A percentile compares a stretch with the other conserved stretches of the same genome.
Conservation (phyloP, 805 yeast genomes). For the Jamesozyma rosinii region DNA sequence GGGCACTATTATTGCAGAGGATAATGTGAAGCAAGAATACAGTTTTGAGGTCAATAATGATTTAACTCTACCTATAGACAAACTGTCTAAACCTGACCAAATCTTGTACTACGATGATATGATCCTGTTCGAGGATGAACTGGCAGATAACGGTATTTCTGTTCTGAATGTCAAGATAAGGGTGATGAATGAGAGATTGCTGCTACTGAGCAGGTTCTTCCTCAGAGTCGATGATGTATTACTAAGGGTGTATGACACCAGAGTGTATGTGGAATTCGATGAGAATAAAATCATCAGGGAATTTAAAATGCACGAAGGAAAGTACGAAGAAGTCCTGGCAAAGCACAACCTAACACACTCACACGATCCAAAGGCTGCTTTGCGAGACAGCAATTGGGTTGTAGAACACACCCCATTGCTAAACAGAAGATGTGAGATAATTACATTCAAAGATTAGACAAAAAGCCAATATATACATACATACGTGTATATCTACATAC, state of each 20-base stretch:
- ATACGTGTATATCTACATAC: too few species aligned
- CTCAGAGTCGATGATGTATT: conserved; percentile 85
- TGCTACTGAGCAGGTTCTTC: conserved; percentile 69
- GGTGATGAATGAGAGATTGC: conserved; percentile 75
- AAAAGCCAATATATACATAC: not conserved
- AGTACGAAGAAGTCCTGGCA: conserved; percentile 38
- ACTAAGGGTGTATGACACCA: conserved; percentile 72
- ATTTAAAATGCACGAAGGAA: conserved; percentile 58
- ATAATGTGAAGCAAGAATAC: conserved; percentile 6
- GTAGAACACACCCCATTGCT: conserved; percentile 46
- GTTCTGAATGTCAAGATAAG: conserved; percentile 69
- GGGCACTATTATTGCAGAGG: conserved; percentile 40
- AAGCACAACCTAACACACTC: conserved; percentile 47
- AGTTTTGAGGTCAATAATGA: conserved; percentile 25
- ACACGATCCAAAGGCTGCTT: conserved; percentile 57
- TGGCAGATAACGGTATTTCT: conserved; percentile 92
- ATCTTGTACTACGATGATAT: conserved; percentile 84
- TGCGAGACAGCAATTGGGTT: conserved; percentile 86
- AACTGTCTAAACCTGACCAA: conserved; percentile 67
- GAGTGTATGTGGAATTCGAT: conserved; percentile 62
- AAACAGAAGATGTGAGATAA: conserved; percentile 30
- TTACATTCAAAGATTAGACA: conserved; percentile 11
- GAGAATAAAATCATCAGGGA: conserved; percentile 62
- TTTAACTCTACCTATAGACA: conserved; percentile 54
- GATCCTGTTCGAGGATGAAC: conserved; percentile 84